Conservation (phyloP, 1,139 yeast genomes). For the Hyphopichia burtonii region DNA sequence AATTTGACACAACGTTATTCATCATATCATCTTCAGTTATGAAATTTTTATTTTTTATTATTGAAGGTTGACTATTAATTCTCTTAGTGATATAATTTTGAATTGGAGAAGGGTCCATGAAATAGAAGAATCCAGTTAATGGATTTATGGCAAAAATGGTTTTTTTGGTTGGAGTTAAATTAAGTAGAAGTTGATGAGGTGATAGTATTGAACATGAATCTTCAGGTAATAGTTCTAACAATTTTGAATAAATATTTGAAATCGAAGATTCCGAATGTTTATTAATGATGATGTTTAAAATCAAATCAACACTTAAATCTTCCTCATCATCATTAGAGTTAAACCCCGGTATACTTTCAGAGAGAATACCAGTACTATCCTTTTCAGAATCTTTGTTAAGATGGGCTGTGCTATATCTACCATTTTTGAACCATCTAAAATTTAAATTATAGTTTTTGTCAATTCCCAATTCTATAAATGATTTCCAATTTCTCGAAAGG, state of each 20-base stretch:
- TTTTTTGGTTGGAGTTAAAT: constrained; percentile 34
- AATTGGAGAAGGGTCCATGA: constrained; percentile 42
- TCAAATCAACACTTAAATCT: constrained; percentile 36
- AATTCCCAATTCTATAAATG: constrained; percentile 65
- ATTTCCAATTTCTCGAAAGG: constrained; percentile 38
- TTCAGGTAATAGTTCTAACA: constrained; percentile 10
- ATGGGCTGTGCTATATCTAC: constrained; percentile 27
- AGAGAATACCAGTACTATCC: not conserved
- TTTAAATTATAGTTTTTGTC: constrained; percentile 50
- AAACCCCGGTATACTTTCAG: constrained; percentile 3
- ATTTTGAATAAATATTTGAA: constrained; percentile 17
- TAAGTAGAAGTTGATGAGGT: constrained; percentile 38
- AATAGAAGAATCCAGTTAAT: constrained; percentile 45
- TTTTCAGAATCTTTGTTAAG: constrained; percentile 7
- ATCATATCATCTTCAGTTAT: constrained; percentile 33
- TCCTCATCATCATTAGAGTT: constrained; percentile 13
- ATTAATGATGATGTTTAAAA: constrained; percentile 33
- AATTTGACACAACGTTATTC: constrained; percentile 32
- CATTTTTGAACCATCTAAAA: constrained; percentile 71
- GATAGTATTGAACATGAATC: constrained; percentile 24
- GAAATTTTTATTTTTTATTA: constrained; percentile 15
- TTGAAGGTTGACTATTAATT: constrained; percentile 30
- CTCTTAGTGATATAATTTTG: constrained; percentile 33
- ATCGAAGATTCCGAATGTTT: constrained; percentile 40
- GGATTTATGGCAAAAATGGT: constrained; percentile 45